Evolutionary conservation across 2,329 filamentous ascomycete species (phyloP).

Genomic region (Phaeomoniella chlamydospora): DNA sequence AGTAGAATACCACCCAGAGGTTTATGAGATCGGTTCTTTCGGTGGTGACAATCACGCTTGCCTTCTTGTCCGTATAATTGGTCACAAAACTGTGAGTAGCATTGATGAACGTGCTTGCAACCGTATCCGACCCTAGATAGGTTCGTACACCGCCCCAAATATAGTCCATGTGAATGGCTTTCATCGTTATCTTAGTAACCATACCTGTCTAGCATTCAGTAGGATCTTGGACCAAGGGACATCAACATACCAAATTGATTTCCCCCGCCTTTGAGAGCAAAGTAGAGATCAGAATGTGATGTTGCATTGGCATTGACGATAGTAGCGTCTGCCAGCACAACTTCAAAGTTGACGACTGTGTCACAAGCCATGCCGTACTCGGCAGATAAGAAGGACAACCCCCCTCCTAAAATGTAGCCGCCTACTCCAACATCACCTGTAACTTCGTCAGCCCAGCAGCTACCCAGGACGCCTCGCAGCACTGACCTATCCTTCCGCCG

Average conservation of each 20-base stretch:
- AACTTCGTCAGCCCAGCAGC: slow-evolving; percentile 6
- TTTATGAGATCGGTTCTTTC: slow-evolving; percentile 33
- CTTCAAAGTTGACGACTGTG: slow-evolving; percentile 10
- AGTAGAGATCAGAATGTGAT: slow-evolving; percentile 21
- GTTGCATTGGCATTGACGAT: slow-evolving; percentile 18
- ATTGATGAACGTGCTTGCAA: slow-evolving; percentile 20
- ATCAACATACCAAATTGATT: slow-evolving; percentile 23
- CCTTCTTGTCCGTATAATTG: slow-evolving; percentile 44
- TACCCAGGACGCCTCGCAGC: too few relatives aligned
- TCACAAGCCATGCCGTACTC: slow-evolving; percentile 11
- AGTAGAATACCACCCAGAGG: slow-evolving; percentile 46
- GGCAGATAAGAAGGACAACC: slow-evolving; percentile 9
- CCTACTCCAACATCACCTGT: slow-evolving; percentile 16
- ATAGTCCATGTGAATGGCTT: background rate
- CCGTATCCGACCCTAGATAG: background rate
- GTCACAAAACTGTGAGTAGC: slow-evolving; percentile 41
- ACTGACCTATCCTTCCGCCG: slow-evolving; percentile 12
- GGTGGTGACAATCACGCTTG: slow-evolving; percentile 43
- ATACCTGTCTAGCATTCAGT: background rate
- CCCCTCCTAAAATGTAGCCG: slow-evolving; percentile 13
- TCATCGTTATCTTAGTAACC: slow-evolving; percentile 1
- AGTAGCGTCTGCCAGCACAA: slow-evolving; percentile 10
- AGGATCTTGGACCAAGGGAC: background rate
- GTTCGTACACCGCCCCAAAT: slow-evolving; percentile 1
- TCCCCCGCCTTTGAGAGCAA: slow-evolving; percentile 24